Percentiles rank a stretch among this genome's conserved stretches.
Conservation (phyloP, 2,329 filamentous ascomycete species). For the Xylariomycetidae sp. region DNA sequence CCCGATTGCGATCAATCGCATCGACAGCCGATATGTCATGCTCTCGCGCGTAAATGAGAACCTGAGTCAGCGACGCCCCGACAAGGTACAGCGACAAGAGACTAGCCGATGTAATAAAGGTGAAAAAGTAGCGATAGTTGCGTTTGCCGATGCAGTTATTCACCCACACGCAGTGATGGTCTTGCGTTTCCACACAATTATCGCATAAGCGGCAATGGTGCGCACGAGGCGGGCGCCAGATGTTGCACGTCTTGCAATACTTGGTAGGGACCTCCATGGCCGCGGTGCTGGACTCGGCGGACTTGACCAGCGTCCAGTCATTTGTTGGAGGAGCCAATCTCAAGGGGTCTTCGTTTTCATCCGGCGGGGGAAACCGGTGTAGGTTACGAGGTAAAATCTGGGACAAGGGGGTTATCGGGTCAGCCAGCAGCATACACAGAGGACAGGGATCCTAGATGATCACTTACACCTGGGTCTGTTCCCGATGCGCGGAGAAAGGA, state of each 20-base stretch:
- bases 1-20: conserved; percentile 66
- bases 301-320: conserved; percentile 90
- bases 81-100: conserved; percentile 73
- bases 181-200: conserved; percentile 94
- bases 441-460: too few relatives aligned
- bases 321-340: conserved; percentile 79
- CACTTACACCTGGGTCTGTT: conserved; percentile 87
- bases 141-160: conserved; percentile 97
- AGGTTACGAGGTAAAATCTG: conserved; percentile 93
- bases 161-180: conserved; percentile 98
- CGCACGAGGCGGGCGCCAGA: conserved; percentile 92
- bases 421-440: conserved; percentile 4
- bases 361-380: conserved; percentile 75
- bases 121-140: conserved; percentile 97
- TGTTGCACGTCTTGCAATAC: conserved; percentile 95
- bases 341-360: conserved; percentile 75
- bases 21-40: conserved; percentile 62
- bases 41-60: conserved; percentile 65
- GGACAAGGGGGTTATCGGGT: conserved; percentile 5
- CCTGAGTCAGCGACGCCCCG: conserved; percentile 72
- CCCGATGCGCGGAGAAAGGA: conserved; percentile 92
- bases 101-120: conserved; percentile 78
- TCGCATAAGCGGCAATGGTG: conserved; percentile 97
- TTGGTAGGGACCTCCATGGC: conserved; percentile 98
- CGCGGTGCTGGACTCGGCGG: conserved; percentile 66